Evolutionary conservation across 2,329 filamentous ascomycete genomes (phyloP).

Genomic region (Paramyrothecium sp.): DNA sequence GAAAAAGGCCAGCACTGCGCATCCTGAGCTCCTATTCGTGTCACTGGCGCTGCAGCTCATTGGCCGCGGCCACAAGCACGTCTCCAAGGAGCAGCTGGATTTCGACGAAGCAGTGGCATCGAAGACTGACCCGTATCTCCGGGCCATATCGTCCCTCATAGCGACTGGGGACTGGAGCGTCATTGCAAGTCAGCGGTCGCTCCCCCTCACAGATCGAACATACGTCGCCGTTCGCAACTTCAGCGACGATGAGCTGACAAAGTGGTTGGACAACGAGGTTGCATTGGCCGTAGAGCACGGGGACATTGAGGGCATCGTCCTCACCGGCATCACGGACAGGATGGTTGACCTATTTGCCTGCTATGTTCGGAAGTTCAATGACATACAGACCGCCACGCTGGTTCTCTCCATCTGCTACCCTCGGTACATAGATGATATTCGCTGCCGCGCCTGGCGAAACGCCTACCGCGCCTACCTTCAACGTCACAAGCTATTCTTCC

Average conservation of each 20-base stretch:
- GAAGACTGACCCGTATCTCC: slow-evolving; percentile 74
- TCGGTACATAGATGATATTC: slow-evolving; percentile 73
- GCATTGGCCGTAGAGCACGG: slow-evolving; percentile 60
- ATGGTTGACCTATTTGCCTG: slow-evolving; percentile 74
- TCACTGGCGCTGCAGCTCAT: slow-evolving; percentile 66
- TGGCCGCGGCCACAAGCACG: slow-evolving; percentile 43
- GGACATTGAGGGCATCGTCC: slow-evolving; percentile 73
- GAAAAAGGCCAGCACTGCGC: slow-evolving; percentile 61
- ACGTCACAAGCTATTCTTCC: slow-evolving; percentile 70
- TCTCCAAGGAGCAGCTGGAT: slow-evolving; percentile 50
- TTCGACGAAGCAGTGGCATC: slow-evolving; percentile 59
- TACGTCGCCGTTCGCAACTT: slow-evolving; percentile 71
- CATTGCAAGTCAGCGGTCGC: slow-evolving; percentile 69
- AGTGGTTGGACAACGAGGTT: slow-evolving; percentile 68
- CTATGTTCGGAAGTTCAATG: slow-evolving; percentile 73
- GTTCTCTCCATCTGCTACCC: slow-evolving; percentile 73
- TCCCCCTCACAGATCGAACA: slow-evolving; percentile 72
- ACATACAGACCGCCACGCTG: slow-evolving; percentile 76
- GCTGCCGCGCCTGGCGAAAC: slow-evolving; percentile 71
- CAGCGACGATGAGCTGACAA: slow-evolving; percentile 58
- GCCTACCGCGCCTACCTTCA: slow-evolving; percentile 71
- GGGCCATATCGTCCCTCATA: slow-evolving; percentile 76
- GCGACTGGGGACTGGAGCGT: slow-evolving; percentile 73
- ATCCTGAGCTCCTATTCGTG: slow-evolving; percentile 66
- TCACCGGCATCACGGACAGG: slow-evolving; percentile 73